Evolutionary conservation across 257 asterid genomes (phyloP), one percentile per base, ranked within the genome.

Genomic region (Cinchona pubescens): DNA sequence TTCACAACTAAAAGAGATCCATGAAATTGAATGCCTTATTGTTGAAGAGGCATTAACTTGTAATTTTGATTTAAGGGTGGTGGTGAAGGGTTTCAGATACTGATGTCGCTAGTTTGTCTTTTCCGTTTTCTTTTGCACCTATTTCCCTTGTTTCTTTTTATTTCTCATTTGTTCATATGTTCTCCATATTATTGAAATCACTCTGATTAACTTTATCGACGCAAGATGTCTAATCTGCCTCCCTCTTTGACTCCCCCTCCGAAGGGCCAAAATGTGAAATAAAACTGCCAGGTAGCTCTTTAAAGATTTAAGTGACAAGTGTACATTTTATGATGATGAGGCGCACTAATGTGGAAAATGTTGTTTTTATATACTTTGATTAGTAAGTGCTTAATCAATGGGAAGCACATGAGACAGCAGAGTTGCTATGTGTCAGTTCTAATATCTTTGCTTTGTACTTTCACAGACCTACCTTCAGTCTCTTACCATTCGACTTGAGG

Each of bases 401-500:
- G n/a, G 60, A 18, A 68, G 30, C 18, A 56, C 29, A 19, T 59
- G 37, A 14, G 29, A 27, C 15, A 40, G 49, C 5, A 15, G 53
- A 59, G 38, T 0, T 16, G 37, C 29, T 2, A n/a, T 63, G 42
- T 61, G 13, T 43, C 46, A 23, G 48, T 62, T 56, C 75, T 75
- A 21, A 43, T 46, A 68, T 16, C 27, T 56, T 51, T 70, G 76
- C 46, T 25, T 74, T 80, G 30, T 84, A 53, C 71, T 82, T 45
- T 76, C 51, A 67, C 96, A 95, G 99, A 95, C 99, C 30, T 95
- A 95, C 89, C 96, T 95, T 58, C 99, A 92, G 73, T 92, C 99
- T 35, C 98, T 95, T 76, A 92, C 99, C 63, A 88, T 95, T 75
- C 90, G 99, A 78, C 98, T 95, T 60, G 99, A 95, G 84, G 99